Evolutionary conservation across 2,329 filamentous ascomycete species (phyloP), one percentile per base, ranked within the genome.

Genomic region (Anthostomella pinea): DNA sequence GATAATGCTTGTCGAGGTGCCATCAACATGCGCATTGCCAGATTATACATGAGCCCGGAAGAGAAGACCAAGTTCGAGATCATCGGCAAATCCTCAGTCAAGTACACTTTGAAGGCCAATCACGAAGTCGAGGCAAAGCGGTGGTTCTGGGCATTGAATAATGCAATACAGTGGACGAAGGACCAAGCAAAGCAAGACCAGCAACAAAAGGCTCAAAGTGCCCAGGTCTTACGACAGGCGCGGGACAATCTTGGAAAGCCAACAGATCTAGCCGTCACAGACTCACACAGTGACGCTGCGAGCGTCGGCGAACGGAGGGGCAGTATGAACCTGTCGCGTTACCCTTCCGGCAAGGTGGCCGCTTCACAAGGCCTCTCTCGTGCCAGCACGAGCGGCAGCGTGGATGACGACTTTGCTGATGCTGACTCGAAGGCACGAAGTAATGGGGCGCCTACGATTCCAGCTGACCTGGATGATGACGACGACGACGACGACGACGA

Each of bases 61-160:
- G 93, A 98, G 38, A 98, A 97, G 70, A 91, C 90, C 29, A 89
- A 91, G 41, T 97, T 98, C 55, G 93, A 98, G 58, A 97, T 98
- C 35, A 87, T 91, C 45, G 93, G 93, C 34, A 98, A 98, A 65
- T 96, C 91, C 1, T 97, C 91, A 0, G 93, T 98, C 60, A 98
- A 96, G 66, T 98, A 98, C 61, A 91, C 94, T 31, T 74, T 98
- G 35, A 97, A 95, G 63, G 93, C 93, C 0, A 98, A 98, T 56
- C 93, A 98, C 64, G 86, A 96, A 58, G 91, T 97, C 18, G 93
- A 98, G 63, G 91, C 93, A 5, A 98, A 98, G 66, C 80, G 93
- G 37, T 98, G 93, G 93, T 98, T 94, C 64, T 98, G 93, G 93
- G 87, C 93, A 1, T 71, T 98, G 46, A 98, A 98, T 67, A 98